These are phyloP conservation scores for Fusarium protoensiforme DNA, from an alignment of 2,329 filamentous ascomycete genomes.

Conservation along the genomic window DNA sequence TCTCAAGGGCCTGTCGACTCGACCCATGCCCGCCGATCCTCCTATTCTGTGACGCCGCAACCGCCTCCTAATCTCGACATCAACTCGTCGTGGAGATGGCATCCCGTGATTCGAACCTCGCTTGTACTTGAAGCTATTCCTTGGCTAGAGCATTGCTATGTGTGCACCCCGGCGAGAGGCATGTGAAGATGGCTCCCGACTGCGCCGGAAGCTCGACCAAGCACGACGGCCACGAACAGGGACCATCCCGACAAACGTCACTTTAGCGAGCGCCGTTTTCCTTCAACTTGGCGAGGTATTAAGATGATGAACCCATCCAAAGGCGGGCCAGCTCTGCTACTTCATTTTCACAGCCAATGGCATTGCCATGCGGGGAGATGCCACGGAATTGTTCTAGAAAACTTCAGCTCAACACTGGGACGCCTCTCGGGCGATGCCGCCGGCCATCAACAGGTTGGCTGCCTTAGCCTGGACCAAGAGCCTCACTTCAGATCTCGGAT, in stretches of 20 bases:
- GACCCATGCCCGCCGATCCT: conserved; percentile 35
- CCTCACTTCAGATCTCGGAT: not conserved
- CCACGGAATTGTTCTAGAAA: conserved; percentile 35
- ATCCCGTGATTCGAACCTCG: conserved; percentile 2
- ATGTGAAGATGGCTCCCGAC: conserved; percentile 20
- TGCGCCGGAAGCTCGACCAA: not conserved
- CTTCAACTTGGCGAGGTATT: not conserved
- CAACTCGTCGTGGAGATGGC: not conserved
- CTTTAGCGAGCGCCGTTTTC: not conserved
- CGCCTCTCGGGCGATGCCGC: conserved; percentile 27
- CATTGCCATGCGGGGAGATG: not conserved
- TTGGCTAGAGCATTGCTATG: not conserved
- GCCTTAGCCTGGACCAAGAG: not conserved
- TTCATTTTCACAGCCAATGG: not conserved
- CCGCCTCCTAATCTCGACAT: conserved; percentile 16
- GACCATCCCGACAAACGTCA: conserved; percentile 6
- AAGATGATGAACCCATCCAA: not conserved
- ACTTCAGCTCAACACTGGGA: conserved; percentile 1
- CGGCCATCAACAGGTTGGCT: conserved; percentile 5
- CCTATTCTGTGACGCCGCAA: conserved; percentile 35
- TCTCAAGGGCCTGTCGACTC: not conserved
- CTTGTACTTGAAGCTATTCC: not conserved
- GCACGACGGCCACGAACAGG: conserved; percentile 3
- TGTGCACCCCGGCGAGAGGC: not conserved
- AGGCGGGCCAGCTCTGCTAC: not conserved